phyloP scores from a whole-genome alignment of 805 yeast species.

The Schizosaccharomyces octosporus region DNA sequence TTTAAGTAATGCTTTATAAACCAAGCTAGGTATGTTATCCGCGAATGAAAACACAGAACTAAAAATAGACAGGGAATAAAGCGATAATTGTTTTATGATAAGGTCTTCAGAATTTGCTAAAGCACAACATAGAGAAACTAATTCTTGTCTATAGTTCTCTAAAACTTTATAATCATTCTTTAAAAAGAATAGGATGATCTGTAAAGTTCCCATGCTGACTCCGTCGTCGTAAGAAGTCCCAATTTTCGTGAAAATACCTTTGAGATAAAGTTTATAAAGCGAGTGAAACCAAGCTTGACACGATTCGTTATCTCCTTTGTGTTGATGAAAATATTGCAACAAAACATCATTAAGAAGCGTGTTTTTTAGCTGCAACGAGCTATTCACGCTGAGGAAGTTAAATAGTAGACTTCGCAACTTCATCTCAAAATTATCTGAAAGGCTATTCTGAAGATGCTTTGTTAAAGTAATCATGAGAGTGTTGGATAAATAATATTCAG shows the following conservation, averaged over 20 bases:
- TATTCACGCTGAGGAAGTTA: too few species aligned
- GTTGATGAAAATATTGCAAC: not conserved
- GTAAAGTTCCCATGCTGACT: conserved; percentile 53
- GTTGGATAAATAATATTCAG: not conserved
- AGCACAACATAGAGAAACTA: conserved; percentile 85
- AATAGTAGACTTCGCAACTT: too few species aligned
- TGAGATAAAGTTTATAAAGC: not conserved
- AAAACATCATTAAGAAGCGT: not conserved
- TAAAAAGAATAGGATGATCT: conserved; percentile 52
- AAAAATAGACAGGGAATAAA: conserved; percentile 64
- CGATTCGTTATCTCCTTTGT: not conserved
- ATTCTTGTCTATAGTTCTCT: conserved; percentile 44
- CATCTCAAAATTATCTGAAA: too few species aligned
- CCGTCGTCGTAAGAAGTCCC: conserved; percentile 32
- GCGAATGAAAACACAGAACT: conserved; percentile 76
- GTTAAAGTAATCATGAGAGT: not conserved
- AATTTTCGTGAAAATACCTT: not conserved
- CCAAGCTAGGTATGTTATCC: conserved; percentile 63
- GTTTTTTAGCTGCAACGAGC: too few species aligned
- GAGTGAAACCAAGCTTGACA: not conserved
- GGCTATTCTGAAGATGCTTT: not conserved
- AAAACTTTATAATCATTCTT: conserved; percentile 39
- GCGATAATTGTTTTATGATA: conserved; percentile 75
- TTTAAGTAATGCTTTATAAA: conserved; percentile 67
- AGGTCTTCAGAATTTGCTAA: conserved; percentile 71